Conservation (phyloP, 805 yeast species). For the Nakazawaea holstii region DNA sequence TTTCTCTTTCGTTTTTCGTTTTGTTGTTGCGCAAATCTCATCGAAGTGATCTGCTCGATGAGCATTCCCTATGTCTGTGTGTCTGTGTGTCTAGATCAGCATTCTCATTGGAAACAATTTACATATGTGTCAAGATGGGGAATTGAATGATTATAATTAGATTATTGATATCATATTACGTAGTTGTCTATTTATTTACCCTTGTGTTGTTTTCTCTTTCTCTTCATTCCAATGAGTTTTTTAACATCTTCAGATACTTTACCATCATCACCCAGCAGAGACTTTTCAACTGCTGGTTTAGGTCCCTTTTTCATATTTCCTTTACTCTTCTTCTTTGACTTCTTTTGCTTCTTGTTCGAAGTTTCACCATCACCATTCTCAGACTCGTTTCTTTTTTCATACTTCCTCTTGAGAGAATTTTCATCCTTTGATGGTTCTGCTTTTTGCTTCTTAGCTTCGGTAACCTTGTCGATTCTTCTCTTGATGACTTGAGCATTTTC, state of each 20-base stretch:
- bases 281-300: slow-evolving; percentile 11
- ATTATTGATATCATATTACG: neutral
- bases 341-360: slow-evolving; percentile 13
- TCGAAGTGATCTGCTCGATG: too few relatives aligned
- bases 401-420: slow-evolving; percentile 1
- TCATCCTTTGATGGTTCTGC: slow-evolving; percentile 13
- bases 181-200: slow-evolving; percentile 11
- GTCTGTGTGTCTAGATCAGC: too few relatives aligned
- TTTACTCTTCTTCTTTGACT: slow-evolving; percentile 21
- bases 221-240: slow-evolving; percentile 61
- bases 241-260: slow-evolving; percentile 49
- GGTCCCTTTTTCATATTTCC: slow-evolving; percentile 41
- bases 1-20: too few relatives aligned
- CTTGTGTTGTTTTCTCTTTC: slow-evolving; percentile 56
- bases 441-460: slow-evolving; percentile 32
- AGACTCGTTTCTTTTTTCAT: neutral
- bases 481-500: slow-evolving; percentile 93
- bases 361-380: slow-evolving; percentile 11
- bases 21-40: too few relatives aligned
- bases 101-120: too few relatives aligned
- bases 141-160: too few relatives aligned
- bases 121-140: neutral
- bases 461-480: slow-evolving; percentile 73
- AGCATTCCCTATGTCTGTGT: too few relatives aligned
- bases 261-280: slow-evolving; percentile 16